These are phyloP conservation scores for Xylariaceae sp. DNA, from an alignment of 2,329 filamentous ascomycete species.

Conservation along the genomic window DNA sequence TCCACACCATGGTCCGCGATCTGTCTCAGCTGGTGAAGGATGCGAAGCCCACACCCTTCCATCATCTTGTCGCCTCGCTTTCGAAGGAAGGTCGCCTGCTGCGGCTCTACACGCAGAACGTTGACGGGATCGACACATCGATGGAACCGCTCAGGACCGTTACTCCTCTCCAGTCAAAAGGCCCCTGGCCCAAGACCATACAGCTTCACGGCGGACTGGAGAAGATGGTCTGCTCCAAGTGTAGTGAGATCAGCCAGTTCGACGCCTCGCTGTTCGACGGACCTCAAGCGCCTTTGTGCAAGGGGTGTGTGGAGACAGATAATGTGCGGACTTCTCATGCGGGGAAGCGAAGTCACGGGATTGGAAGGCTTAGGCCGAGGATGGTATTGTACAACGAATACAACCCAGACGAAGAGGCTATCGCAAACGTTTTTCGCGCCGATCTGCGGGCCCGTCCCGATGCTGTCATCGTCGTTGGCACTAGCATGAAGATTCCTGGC, in stretches of 20 bases:
- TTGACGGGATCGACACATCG: conserved; percentile 87
- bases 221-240: conserved; percentile 97
- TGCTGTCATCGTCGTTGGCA: conserved; percentile 90
- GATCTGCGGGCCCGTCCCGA: conserved; percentile 84
- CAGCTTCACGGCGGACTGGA: conserved; percentile 90
- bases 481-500: conserved; percentile 90
- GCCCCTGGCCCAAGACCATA: conserved; percentile 87
- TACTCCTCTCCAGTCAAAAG: conserved; percentile 75
- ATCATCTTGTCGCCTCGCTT: conserved; percentile 86
- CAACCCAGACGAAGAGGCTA: conserved; percentile 94
- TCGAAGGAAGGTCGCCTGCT: conserved; percentile 81
- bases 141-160: conserved; percentile 73
- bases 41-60: conserved; percentile 80
- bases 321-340: conserved; percentile 66
- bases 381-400: conserved; percentile 98
- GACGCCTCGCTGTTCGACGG: conserved; percentile 76
- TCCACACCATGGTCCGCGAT: conserved; percentile 93
- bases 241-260: conserved; percentile 69
- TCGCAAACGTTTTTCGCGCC: conserved; percentile 81
- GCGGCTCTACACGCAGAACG: conserved; percentile 93
- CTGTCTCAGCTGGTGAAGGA: conserved; percentile 72
- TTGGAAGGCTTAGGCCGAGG: conserved; percentile 81
- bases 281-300: conserved; percentile 75
- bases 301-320: conserved; percentile 68
- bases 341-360: conserved; percentile 87